These are phyloP conservation scores for Neurospora sublineolata DNA, from an alignment of 495 filamentous ascomycete species.

Conservation along the genomic window DNA sequence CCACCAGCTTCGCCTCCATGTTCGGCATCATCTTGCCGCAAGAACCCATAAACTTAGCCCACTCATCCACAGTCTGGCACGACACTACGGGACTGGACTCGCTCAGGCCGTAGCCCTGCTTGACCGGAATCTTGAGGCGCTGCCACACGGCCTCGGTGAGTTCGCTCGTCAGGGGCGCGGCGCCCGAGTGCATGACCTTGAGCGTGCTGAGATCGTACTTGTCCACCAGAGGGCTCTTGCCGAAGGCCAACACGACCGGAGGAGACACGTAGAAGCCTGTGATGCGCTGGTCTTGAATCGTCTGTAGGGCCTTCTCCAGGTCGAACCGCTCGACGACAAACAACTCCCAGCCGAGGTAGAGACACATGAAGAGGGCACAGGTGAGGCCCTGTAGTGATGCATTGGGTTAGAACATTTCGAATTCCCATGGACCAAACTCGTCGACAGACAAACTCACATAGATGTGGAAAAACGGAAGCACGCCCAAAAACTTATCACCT, in stretches of 20 bases:
- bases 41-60: conserved; percentile 65
- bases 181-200: conserved; percentile 79
- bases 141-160: conserved; percentile 68
- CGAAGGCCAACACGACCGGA: conserved; percentile 69
- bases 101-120: conserved; percentile 48
- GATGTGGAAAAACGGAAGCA: conserved; percentile 90
- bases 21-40: conserved; percentile 74
- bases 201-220: conserved; percentile 74
- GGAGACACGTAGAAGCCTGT: conserved; percentile 79
- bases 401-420: neutral
- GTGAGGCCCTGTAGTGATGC: conserved; percentile 19
- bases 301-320: conserved; percentile 61
- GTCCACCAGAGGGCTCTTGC: conserved; percentile 61
- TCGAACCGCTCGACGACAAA: conserved; percentile 81
- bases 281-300: conserved; percentile 62
- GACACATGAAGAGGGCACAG: conserved; percentile 22
- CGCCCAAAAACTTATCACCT: conserved; percentile 63
- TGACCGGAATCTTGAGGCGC: conserved; percentile 60
- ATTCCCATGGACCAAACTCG: neutral
- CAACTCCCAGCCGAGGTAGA: conserved; percentile 57
- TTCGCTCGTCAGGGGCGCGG: conserved; percentile 76
- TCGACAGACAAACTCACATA: conserved; percentile 44
- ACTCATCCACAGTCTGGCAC: conserved; percentile 60
- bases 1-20: conserved; percentile 73
- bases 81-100: conserved; percentile 44